These are phyloP conservation scores for Didymella sp. DNA, from an alignment of 2,329 filamentous ascomycete species.

Conservation along the genomic window DNA sequence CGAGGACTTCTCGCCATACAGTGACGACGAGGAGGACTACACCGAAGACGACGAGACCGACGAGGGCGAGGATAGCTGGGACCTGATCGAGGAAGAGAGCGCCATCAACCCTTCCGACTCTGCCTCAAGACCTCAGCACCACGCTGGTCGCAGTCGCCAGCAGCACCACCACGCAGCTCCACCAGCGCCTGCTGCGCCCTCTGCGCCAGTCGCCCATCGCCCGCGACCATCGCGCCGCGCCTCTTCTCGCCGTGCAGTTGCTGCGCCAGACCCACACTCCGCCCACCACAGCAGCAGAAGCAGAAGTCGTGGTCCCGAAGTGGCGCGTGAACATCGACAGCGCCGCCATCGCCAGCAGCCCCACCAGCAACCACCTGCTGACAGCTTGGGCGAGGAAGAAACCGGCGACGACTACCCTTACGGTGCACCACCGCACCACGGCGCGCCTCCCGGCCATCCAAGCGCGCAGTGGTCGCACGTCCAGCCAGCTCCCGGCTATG, in stretches of 20 bases:
- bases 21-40: conserved; percentile 42
- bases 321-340: conserved; percentile 36
- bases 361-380: conserved; percentile 32
- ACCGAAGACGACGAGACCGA: not conserved
- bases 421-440: conserved; percentile 35
- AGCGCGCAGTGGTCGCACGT: conserved; percentile 48
- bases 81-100: conserved; percentile 35
- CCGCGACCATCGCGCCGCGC: conserved; percentile 51
- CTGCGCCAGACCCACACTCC: conserved; percentile 42
- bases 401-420: conserved; percentile 56
- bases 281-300: conserved; percentile 46
- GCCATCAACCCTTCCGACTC: conserved; percentile 58
- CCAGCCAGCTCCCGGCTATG: conserved; percentile 46
- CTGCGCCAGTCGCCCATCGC: conserved; percentile 45
- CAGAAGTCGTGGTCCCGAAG: conserved; percentile 30
- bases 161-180: conserved; percentile 25
- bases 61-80: not conserved
- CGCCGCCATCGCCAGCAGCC: conserved; percentile 45
- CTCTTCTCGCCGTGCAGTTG: conserved; percentile 48
- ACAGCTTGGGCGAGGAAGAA: conserved; percentile 38
- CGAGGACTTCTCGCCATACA: conserved; percentile 31
- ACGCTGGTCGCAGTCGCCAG: conserved; percentile 22
- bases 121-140: conserved; percentile 51
- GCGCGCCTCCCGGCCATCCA: conserved; percentile 46
- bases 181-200: conserved; percentile 35